These are phyloP conservation scores for Aspergillus bertholletiae DNA, from an alignment of 495 filamentous ascomycete genomes.

Conservation along the genomic window DNA sequence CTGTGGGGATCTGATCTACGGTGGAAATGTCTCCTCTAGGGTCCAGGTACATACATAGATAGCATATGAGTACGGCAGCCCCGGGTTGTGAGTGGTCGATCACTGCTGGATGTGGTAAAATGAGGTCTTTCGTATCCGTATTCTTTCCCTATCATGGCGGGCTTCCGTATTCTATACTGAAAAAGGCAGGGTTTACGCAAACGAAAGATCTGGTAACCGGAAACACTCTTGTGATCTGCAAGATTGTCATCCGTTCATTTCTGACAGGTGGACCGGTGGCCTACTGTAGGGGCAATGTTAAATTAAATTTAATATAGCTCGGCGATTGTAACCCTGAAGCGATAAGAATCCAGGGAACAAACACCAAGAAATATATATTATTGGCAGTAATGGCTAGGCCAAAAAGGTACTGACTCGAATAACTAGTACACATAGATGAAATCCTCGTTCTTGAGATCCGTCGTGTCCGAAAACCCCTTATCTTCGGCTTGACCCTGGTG, in stretches of 20 bases:
- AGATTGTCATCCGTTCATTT: background rate
- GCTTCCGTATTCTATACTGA: background rate
- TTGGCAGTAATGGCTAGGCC: no score
- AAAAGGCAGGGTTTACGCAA: background rate
- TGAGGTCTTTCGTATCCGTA: background rate
- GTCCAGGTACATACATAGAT: background rate
- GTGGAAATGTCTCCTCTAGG: background rate
- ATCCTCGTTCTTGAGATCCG: slow-evolving; percentile 27
- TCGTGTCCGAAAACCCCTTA: slow-evolving; percentile 23
- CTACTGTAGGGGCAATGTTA: background rate
- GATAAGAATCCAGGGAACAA: background rate
- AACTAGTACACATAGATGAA: slow-evolving; percentile 28
- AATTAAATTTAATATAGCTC: background rate
- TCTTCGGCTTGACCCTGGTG: slow-evolving; percentile 1
- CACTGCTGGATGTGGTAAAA: background rate
- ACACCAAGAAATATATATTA: background rate
- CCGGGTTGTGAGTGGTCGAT: background rate
- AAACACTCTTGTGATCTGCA: background rate
- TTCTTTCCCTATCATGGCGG: background rate
- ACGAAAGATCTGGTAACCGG: background rate
- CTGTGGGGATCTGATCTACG: background rate
- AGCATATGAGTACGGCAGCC: background rate
- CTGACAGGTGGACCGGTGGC: background rate
- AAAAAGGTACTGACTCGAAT: background rate
- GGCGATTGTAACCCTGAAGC: background rate